A percentile compares a stretch with the other conserved stretches of the same genome.
These are phyloP conservation scores for Globisporangium spiculum DNA, from an alignment of 352 stramenopile species.

Conservation along the genomic window DNA sequence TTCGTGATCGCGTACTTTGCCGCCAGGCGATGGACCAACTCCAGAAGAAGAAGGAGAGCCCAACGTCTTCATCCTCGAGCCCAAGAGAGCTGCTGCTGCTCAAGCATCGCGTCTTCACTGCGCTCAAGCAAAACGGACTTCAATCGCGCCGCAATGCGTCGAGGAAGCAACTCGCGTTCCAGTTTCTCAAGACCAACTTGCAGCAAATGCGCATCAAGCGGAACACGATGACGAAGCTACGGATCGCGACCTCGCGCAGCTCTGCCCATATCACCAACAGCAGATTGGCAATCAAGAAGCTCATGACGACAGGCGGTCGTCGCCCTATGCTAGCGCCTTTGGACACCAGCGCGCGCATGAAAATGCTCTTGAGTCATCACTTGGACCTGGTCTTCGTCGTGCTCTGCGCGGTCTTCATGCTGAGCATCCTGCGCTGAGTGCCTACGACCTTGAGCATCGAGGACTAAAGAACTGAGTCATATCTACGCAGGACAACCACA, in stretches of 20 bases:
- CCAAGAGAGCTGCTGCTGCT: conserved; percentile 14
- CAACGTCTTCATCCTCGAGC: neutral
- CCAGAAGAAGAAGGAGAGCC: neutral
- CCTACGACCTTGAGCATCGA: neutral
- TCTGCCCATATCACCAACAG: conserved; percentile 1
- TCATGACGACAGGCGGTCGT: neutral
- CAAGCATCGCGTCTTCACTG: conserved; percentile 30
- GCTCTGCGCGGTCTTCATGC: conserved; percentile 13
- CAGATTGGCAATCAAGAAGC: neutral
- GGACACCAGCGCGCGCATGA: neutral
- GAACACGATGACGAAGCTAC: conserved; percentile 3
- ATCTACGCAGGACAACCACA: neutral
- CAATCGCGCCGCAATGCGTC: conserved; percentile 27
- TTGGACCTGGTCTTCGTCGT: conserved; percentile 22
- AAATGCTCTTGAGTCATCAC: conserved; percentile 19
- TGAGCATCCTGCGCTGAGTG: conserved; percentile 1
- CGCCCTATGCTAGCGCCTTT: neutral
- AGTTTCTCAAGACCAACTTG: conserved; percentile 16
- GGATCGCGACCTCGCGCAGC: neutral
- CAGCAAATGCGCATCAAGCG: conserved; percentile 29
- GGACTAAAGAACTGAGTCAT: neutral
- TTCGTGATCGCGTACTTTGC: conserved; percentile 21
- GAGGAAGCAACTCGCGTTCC: conserved; percentile 47
- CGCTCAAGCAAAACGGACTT: conserved; percentile 10
- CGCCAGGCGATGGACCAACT: conserved; percentile 26